Base-by-base conservation (phyloP, 2,329 filamentous ascomycete genomes). In the Fusarium subglutinans region DNA sequence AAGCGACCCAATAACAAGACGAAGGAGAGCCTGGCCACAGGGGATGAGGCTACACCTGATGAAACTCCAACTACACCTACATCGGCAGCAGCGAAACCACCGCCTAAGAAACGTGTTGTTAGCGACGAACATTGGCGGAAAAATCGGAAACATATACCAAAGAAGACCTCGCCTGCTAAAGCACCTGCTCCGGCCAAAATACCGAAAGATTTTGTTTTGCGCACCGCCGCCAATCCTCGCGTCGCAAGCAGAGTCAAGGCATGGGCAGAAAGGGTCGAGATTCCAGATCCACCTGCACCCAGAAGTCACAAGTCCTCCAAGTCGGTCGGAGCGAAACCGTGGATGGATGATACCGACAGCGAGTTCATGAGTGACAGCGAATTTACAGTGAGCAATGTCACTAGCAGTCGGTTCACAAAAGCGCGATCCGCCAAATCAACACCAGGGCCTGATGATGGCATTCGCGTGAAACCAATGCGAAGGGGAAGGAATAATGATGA, bases 91-190 rank as follows among this genome's bases (percentile, higher is more conserved):
- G 65, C 76, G 83, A 80, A 90, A 59, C 82, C 86, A 56, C 90
- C 94, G 51, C 96, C 96, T 22, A 95, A 94, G 84, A 98, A 97
- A 87, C 90, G 95, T 72, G 94, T 98, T 61, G 90, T 98, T 70
- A 98, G 95, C 81, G 96, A 98, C 83, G 93, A 93, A 62, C 94
- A 98, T 83, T 98, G 96, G 93, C 90, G 90, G 83, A 91, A 90
- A 68, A 89, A 87, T 70, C 87, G 86, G 67, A 88, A 86, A 69
- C 87, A 81, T 64, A 82, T 87, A 14, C 81, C 86, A 2, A 85
- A 83, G 67, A 84, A 82, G 69, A 80, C 80, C 18, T 82, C 84
- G 5, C 83, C 84, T 4, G 82, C 75, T 50, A 80, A 80, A 56
- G 64, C 77, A 10, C 69, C 76, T 20, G 76, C 63, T 17, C 78